phyloP scores from a whole-genome alignment of 108 stramenopile genomes.

The Thalassiosira profunda region DNA sequence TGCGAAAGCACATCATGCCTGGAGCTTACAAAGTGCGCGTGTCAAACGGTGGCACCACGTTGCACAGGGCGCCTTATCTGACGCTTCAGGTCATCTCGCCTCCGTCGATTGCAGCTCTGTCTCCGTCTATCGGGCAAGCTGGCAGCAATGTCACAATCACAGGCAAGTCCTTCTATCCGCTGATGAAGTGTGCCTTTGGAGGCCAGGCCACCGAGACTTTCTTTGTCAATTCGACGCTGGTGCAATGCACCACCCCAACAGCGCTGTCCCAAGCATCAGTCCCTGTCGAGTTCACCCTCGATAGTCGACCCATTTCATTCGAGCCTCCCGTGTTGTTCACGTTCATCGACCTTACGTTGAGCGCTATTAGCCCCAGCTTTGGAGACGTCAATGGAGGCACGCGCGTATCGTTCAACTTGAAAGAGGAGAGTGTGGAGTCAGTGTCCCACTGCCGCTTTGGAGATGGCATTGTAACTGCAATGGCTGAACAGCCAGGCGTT shows the following conservation, averaged over 20 bases:
- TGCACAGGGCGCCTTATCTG: not conserved
- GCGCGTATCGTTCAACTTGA: constrained; percentile 1
- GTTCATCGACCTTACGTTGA: constrained; percentile 11
- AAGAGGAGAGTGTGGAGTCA: not conserved
- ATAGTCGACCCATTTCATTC: constrained; percentile 13
- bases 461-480: constrained; percentile 2
- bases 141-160: constrained; percentile 23
- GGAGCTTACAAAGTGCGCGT: constrained; percentile 10
- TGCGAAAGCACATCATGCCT: not conserved
- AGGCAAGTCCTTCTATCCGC: constrained; percentile 19
- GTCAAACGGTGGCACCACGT: constrained; percentile 12
- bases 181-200: constrained; percentile 19
- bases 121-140: constrained; percentile 10
- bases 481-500: not conserved
- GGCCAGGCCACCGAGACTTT: not conserved
- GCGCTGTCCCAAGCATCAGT: not conserved
- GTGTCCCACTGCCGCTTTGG: constrained; percentile 1
- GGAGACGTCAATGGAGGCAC: constrained; percentile 22
- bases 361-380: constrained; percentile 9
- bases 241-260: constrained; percentile 22
- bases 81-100: constrained; percentile 1
- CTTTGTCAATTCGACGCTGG: constrained; percentile 12
- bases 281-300: constrained; percentile 11
- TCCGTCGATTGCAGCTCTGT: constrained; percentile 14
- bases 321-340: constrained; percentile 24